Evolutionary conservation across 306 rosid species (phyloP).

Genomic region (Begonia masoniana): DNA sequence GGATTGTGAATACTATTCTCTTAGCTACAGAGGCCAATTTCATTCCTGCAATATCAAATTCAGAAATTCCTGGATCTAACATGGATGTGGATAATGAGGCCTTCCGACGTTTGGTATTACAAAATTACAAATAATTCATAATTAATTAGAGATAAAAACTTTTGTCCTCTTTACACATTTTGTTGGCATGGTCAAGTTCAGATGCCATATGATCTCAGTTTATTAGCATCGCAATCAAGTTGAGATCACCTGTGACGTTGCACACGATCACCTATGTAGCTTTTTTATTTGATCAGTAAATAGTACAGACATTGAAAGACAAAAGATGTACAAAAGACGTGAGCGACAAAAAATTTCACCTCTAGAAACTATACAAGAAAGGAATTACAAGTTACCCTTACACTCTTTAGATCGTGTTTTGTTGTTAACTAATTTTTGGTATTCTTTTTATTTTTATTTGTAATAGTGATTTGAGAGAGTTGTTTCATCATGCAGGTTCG

Average conservation of each 20-base stretch:
- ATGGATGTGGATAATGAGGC: slow-evolving; percentile 68
- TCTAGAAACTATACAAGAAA: no score
- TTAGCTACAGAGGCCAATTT: slow-evolving; percentile 33
- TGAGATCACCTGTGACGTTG: neutral
- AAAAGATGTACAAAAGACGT: no score
- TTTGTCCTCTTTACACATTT: neutral
- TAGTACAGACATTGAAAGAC: no score
- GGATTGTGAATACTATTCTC: slow-evolving; percentile 54
- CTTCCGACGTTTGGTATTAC: slow-evolving; percentile 34
- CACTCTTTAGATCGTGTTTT: neutral
- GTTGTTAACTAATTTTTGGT: neutral
- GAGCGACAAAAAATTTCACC: no score
- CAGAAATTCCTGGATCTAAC: slow-evolving; percentile 48
- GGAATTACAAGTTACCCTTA: no score
- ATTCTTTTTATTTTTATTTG: neutral
- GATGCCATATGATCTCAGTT: neutral
- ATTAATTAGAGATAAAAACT: neutral
- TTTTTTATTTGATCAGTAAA: no score
- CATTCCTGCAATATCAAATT: slow-evolving; percentile 22
- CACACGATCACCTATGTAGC: neutral
- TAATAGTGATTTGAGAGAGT: neutral
- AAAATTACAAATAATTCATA: neutral
- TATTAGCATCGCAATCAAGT: neutral
- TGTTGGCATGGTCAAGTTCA: neutral
- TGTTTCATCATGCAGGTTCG: neutral